Base-by-base conservation (phyloP, 768 basidiomycete genomes). In the Collybia nuda region DNA sequence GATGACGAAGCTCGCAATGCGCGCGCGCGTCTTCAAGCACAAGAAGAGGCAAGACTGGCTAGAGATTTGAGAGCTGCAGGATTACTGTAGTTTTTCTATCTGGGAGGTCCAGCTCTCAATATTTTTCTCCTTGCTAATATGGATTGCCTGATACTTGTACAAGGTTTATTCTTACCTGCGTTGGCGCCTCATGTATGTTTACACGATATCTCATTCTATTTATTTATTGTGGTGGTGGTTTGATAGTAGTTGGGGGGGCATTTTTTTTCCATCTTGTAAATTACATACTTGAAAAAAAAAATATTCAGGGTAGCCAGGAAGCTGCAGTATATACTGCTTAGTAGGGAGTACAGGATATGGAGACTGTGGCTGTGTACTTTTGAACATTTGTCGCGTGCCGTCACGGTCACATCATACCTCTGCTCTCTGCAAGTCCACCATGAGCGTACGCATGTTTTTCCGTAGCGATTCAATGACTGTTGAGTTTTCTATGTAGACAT, bases 31-130 rank as follows among this genome's bases (percentile, higher is more conserved):
- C 54, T 64, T 36, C 56, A 62, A 37, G 66, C 66, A 22, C 56
- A 69, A 8, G 67, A 73, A 22, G 82, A 82, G 19, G 70, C 68
- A 21, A 71, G 79, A 49, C 61, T 84, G 26, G 64, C 70, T 0
- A 72, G 76, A 45, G 76, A 83, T 58, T 54, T 85, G 48, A 69
- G 73, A 50, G 74, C 71, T 36, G 82, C 82, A 1, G 82, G 82
- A n/a, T 65, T 85, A 32, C 51, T 84, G 56, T 85, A 65, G 67
- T 42, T 38, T 24, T 51, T 22, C 3, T 26, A 14, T 26, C 29
- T 28, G 14, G 39, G 8, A 40, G 8, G 39, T 26, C 11, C 28
- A 24, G 26, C 26, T 18, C 17, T 19, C 23, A 28, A 9, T 17
- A 15, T 46, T n/a, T 5, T 36, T n/a, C n/a, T 18, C 15, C 21